A percentile compares a stretch with the other conserved stretches of the same genome.
These are phyloP conservation scores for Pythium volutum DNA, from an alignment of 352 stramenopile species.

Conservation along the genomic window DNA sequence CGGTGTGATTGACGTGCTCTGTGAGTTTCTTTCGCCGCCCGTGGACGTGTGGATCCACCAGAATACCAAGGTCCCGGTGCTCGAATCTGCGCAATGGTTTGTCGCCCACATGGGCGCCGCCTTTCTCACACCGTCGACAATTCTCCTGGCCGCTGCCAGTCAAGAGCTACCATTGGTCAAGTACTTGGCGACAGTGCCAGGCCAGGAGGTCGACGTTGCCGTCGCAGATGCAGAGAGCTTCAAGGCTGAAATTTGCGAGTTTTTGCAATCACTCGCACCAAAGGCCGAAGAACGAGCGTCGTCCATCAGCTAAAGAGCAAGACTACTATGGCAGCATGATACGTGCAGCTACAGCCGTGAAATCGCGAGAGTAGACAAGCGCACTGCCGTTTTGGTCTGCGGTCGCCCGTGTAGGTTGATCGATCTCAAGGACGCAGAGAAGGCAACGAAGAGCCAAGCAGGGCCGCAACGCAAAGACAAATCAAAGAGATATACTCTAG, in stretches of 20 bases:
- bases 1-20: conserved; percentile 1
- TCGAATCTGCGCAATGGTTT: not conserved
- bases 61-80: not conserved
- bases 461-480: too few species aligned
- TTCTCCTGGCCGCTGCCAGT: not conserved
- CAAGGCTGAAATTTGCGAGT: not conserved
- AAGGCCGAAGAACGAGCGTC: too few species aligned
- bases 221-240: not conserved
- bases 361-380: not conserved
- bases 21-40: not conserved
- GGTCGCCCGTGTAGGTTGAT: too few species aligned
- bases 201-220: not conserved
- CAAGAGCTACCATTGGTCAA: not conserved
- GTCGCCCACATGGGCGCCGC: not conserved
- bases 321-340: too few species aligned
- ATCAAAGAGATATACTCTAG: too few species aligned
- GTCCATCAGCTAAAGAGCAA: too few species aligned
- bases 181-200: not conserved
- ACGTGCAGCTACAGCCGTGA: too few species aligned
- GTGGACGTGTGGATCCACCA: not conserved
- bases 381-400: too few species aligned
- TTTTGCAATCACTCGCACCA: not conserved
- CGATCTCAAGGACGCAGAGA: too few species aligned
- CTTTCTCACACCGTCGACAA: not conserved
- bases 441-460: not conserved